Percentiles rank a stretch among this genome's conserved stretches.
phyloP scores from a whole-genome alignment of 345 rosid genomes.

The Salix exigua region DNA sequence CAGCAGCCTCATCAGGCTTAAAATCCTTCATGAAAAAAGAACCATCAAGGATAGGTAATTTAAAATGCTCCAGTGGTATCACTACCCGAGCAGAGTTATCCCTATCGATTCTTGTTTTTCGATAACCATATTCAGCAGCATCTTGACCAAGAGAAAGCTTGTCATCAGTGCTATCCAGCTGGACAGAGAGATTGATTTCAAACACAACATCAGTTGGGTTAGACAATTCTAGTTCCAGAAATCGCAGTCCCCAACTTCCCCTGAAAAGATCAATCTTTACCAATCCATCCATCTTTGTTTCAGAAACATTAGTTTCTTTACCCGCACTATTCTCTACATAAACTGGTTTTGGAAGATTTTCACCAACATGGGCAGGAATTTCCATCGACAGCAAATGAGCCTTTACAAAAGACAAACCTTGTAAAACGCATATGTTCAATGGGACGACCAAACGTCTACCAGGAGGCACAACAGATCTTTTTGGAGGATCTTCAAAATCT shows the following conservation, averaged over 20 bases:
- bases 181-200: conserved; percentile 81
- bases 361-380: conserved; percentile 87
- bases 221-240: conserved; percentile 88
- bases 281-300: conserved; percentile 62
- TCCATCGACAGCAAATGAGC: conserved; percentile 98
- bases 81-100: conserved; percentile 89
- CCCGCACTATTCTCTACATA: conserved; percentile 20
- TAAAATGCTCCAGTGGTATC: conserved; percentile 94
- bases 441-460: conserved; percentile 93
- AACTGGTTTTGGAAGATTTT: conserved; percentile 45
- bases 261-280: conserved; percentile 88
- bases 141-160: conserved; percentile 39
- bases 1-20: conserved; percentile 42
- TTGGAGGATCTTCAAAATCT: conserved; percentile 45
- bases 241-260: conserved; percentile 98
- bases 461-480: conserved; percentile 53
- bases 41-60: conserved; percentile 86
- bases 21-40: conserved; percentile 71
- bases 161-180: conserved; percentile 57
- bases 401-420: conserved; percentile 87
- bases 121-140: conserved; percentile 66
- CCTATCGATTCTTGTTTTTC: conserved; percentile 84
- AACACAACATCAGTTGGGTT: conserved; percentile 95
- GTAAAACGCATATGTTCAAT: conserved; percentile 78
- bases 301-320: conserved; percentile 44